phyloP scores from a whole-genome alignment of 805 yeast species.

The Lipomyces kockii region DNA sequence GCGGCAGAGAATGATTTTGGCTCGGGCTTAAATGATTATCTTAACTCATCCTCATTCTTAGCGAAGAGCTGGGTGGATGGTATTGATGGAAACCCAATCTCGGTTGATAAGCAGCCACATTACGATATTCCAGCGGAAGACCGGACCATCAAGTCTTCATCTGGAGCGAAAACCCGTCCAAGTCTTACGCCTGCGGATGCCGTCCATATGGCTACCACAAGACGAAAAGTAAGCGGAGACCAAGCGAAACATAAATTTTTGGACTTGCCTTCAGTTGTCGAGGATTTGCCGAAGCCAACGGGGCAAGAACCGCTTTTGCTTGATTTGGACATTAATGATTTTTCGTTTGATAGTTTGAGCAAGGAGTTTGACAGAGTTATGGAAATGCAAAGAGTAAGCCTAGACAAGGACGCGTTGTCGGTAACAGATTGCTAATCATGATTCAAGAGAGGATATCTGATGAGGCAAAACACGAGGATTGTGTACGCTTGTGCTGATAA shows the following conservation, averaged over 20 bases:
- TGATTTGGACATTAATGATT: slow-evolving; percentile 27
- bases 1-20: slow-evolving; percentile 11
- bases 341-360: slow-evolving; percentile 21
- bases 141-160: slow-evolving; percentile 27
- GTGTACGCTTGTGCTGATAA: slow-evolving; percentile 29
- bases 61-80: not conserved
- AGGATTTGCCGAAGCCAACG: slow-evolving; percentile 8
- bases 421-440: not conserved
- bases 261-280: slow-evolving; percentile 15
- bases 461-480: slow-evolving; percentile 32
- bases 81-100: not conserved
- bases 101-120: not conserved
- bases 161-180: slow-evolving; percentile 29
- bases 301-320: slow-evolving; percentile 5
- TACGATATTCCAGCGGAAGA: slow-evolving; percentile 2
- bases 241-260: slow-evolving; percentile 9
- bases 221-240: slow-evolving; percentile 28
- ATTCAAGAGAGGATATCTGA: slow-evolving; percentile 31
- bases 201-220: slow-evolving; percentile 15
- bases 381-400: slow-evolving; percentile 27
- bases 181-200: slow-evolving; percentile 32
- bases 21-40: slow-evolving; percentile 31
- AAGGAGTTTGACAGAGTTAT: slow-evolving; percentile 32
- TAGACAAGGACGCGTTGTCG: not conserved
- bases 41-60: slow-evolving; percentile 23